Evolutionary conservation across 1,284 basidiomycete species (phyloP).

Genomic region (Tremellales sp.): DNA sequence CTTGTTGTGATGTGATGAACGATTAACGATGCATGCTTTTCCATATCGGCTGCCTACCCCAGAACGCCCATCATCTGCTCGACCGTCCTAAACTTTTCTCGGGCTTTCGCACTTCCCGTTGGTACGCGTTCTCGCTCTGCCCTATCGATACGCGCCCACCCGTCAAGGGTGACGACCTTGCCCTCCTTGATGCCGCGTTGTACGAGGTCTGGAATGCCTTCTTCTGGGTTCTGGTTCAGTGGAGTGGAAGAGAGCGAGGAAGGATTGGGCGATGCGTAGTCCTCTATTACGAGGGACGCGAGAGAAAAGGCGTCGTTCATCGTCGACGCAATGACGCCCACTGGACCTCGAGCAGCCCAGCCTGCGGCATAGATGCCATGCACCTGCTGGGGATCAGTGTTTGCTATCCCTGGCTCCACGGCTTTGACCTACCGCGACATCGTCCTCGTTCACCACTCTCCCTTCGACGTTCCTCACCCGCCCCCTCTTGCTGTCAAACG

Average conservation of each 20-base stretch:
- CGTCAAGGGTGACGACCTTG: slow-evolving; percentile 34
- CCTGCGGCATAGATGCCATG: slow-evolving; percentile 84
- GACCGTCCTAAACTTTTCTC: slow-evolving; percentile 54
- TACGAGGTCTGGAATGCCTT: slow-evolving; percentile 29
- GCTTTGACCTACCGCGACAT: slow-evolving; percentile 32
- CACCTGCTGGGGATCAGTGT: slow-evolving; percentile 37
- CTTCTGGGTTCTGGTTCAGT: slow-evolving; percentile 16
- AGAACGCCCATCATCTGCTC: slow-evolving; percentile 54
- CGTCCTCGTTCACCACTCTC: slow-evolving; percentile 40
- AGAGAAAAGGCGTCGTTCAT: slow-evolving; percentile 84
- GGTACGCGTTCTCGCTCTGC: slow-evolving; percentile 24
- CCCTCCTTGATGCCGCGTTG: slow-evolving; percentile 19
- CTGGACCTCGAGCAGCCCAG: slow-evolving; percentile 89
- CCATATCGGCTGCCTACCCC: neutral
- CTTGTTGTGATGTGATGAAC: neutral
- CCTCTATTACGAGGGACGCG: slow-evolving; percentile 32
- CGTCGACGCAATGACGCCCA: slow-evolving; percentile 87
- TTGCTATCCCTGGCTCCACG: neutral
- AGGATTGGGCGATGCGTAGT: slow-evolving; percentile 21
- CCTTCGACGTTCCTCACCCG: slow-evolving; percentile 45
- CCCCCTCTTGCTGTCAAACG: slow-evolving; percentile 48
- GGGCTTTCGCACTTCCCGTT: slow-evolving; percentile 30
- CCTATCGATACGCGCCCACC: slow-evolving; percentile 42
- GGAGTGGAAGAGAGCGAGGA: slow-evolving; percentile 2
- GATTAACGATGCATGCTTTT: neutral